These are phyloP conservation scores for Dioscorea dumetorum DNA, from an alignment of 106 monocot genomes.

Conservation along the genomic window DNA sequence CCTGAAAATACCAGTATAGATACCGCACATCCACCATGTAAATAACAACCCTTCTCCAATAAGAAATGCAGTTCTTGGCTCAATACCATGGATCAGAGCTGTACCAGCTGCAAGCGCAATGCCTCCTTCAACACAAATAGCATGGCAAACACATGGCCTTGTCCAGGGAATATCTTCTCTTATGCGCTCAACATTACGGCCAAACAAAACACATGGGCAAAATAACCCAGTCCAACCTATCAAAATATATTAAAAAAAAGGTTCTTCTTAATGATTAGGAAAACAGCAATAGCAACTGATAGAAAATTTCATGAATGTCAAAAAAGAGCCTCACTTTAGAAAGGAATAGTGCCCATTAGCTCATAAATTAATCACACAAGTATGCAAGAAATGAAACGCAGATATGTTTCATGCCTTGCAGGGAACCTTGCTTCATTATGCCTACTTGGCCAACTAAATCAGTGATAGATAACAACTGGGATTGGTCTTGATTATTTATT, in stretches of 20 bases:
- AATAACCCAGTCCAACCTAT: constrained; percentile 88
- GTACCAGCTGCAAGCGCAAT: constrained; percentile 72
- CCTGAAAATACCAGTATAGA: constrained; percentile 73
- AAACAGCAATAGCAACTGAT: too few relatives aligned
- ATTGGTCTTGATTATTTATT: too few relatives aligned
- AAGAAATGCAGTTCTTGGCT: constrained; percentile 74
- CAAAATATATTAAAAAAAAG: not conserved
- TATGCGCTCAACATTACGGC: constrained; percentile 78
- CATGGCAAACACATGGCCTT: constrained; percentile 77
- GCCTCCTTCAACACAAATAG: constrained; percentile 88
- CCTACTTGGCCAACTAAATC: too few relatives aligned
- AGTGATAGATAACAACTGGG: too few relatives aligned
- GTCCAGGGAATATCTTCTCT: constrained; percentile 78
- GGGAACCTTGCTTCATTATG: too few relatives aligned
- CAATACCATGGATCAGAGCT: constrained; percentile 77
- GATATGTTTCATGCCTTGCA: too few relatives aligned
- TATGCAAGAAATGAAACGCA: too few relatives aligned
- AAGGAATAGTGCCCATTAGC: too few relatives aligned
- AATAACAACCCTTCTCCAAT: constrained; percentile 82
- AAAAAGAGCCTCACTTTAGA: too few relatives aligned
- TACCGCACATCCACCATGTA: constrained; percentile 94
- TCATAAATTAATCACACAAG: too few relatives aligned
- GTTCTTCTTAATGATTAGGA: too few relatives aligned
- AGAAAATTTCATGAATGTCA: too few relatives aligned
- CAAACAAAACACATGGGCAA: constrained; percentile 92